Evolutionary conservation across 805 yeast species (phyloP), one percentile per base, ranked within the genome.

Genomic region (Saturnispora gosingensis): DNA sequence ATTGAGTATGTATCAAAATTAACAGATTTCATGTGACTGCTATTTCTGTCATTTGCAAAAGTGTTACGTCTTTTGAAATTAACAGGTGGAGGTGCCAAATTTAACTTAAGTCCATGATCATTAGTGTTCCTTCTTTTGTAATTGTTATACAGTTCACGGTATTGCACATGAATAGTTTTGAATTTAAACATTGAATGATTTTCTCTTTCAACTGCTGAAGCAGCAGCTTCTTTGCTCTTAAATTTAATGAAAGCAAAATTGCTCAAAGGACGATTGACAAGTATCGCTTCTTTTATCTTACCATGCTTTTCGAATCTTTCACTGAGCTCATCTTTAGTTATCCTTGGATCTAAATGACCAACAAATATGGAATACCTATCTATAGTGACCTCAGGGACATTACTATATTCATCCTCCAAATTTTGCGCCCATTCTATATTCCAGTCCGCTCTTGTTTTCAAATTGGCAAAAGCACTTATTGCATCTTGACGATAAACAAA

Each of bases 401-500:
- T 62, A n/a, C 58, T 60, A 25, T 61, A 63, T 36, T 64, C 67
- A 35, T 75, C 77, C 46, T 81, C 89, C 44, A 88, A 74, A 61
- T 88, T 88, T 67, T 87, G 90, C 0, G 93, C 88, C 96, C 96
- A 88, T 60, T 85, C 88, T 43, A 83, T 85, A 43, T 69, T 69
- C 75, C 81, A 80, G n/a, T 68, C 66, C 7, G 72, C 68, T 45
- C 75, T 76, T 13, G 75, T 72, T 57, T 83, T 76, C 54, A 84
- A 70, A 58, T 75, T 77, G 3, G 93, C 89, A 70, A 78, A 88
- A 0, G 95, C 95, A 60, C 85, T 75, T 44, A 87, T 85, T 11
- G 96, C 96, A 65, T 88, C 96, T 63, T 86, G 95, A 45, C 96
- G 77, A 64, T 77, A 87, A 2, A 81, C 85, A 69, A 81, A 88